Evolutionary conservation across 192 early-diverging fungal species (phyloP), one percentile per base, ranked within the genome.

Genomic region (Coemansia reversa): DNA sequence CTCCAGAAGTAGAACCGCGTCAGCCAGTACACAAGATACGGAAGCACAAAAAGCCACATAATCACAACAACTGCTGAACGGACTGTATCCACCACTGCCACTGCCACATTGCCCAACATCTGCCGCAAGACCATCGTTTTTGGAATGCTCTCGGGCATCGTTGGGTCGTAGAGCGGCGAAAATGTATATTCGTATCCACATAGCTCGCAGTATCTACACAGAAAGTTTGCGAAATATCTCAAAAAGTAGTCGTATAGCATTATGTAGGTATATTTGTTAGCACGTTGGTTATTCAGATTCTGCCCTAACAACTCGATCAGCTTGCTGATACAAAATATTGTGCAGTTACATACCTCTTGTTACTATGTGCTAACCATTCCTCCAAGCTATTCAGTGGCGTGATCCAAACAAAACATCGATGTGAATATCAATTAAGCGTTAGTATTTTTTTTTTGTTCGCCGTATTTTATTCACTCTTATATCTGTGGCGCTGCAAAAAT

Each of bases 101-200:
- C 57, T 4, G 74, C 45, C 39, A 76, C 80, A 24, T 86, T 83
- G 20, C 76, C 45, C 19, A 85, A 55, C 59, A 86, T 83, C 32
- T 79, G 83, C 52, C 66, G 71, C 22, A 87, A 22, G n/a, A 93
- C 76, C 8, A 91, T 75, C 47, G 62, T 59, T 51, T 78, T 69
- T 27, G 91, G 91, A 32, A 91, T 84, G 29, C 68, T 74, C 18
- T 86, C 86, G 7, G 91, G 91, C 89, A 92, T 91, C 30, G 79
- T 85, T 18, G 85, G 81, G 32, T 84, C 79, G 71, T 89, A 92
- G 23, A 92, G 85, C 24, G 92, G 91, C 16, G 93, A 88, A 63
- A 98, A 98, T 25, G 79, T 74, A 72, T 91, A 98, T 22, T 84
- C 78, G 76, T 95, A 83, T 42, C 91, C 89, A 75, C 95, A 98